These are phyloP conservation scores for Lepiota brunneoincarnata DNA, from an alignment of 768 basidiomycete species.

Conservation along the genomic window DNA sequence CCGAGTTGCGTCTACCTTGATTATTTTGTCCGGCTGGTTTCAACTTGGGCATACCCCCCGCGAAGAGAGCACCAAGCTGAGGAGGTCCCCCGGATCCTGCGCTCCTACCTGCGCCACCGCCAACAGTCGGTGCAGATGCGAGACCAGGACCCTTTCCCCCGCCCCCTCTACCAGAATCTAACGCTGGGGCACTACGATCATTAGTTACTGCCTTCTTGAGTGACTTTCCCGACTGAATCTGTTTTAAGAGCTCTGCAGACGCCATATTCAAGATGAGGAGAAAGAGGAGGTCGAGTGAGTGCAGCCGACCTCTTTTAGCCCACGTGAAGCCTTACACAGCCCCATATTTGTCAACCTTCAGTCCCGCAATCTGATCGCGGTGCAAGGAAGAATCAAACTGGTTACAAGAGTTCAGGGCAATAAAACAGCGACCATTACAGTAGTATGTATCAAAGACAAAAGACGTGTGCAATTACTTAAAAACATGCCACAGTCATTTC, in stretches of 20 bases:
- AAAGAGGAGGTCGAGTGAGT: constrained; percentile 1
- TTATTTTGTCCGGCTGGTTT: constrained; percentile 71
- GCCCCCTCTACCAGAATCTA: constrained; percentile 48
- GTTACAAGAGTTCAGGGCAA: not conserved
- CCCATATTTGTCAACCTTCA: not conserved
- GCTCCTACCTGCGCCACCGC: constrained; percentile 14
- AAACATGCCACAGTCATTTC: not conserved
- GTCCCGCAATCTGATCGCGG: not conserved
- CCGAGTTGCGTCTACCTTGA: constrained; percentile 40
- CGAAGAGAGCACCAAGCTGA: constrained; percentile 82
- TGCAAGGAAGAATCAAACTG: not conserved
- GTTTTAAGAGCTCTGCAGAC: constrained; percentile 69
- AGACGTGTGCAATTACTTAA: not conserved
- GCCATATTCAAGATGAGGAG: constrained; percentile 48
- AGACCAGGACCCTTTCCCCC: constrained; percentile 25
- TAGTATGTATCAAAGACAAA: not conserved
- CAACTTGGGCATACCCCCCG: constrained; percentile 88
- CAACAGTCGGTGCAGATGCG: constrained; percentile 6
- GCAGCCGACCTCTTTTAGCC: not conserved
- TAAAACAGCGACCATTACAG: too few relatives aligned
- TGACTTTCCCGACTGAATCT: constrained; percentile 79
- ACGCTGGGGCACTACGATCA: constrained; percentile 70
- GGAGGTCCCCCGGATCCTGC: constrained; percentile 49
- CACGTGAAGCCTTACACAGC: not conserved
- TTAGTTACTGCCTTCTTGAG: constrained; percentile 82